Evolutionary conservation across 805 yeast species (phyloP).

Genomic region (Komagataella ulmi): DNA sequence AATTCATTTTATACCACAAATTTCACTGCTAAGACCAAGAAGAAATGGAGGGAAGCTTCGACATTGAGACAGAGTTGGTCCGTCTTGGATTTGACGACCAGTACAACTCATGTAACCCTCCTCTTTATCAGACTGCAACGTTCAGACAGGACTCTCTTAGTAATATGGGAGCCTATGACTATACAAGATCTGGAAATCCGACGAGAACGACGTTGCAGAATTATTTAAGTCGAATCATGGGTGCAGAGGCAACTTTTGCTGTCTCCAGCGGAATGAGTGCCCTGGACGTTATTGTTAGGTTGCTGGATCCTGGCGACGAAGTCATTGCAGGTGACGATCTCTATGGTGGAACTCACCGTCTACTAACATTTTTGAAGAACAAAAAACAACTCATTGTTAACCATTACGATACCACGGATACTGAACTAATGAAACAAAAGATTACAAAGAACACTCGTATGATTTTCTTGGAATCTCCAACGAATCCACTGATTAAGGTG

Average conservation of each 20-base stretch:
- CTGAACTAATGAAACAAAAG: constrained; percentile 42
- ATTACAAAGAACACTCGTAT: constrained; percentile 49
- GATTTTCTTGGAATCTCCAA: constrained; percentile 84
- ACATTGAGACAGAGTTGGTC: constrained; percentile 58
- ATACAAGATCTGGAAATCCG: constrained; percentile 91
- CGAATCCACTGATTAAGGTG: constrained; percentile 85
- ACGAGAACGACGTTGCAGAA: constrained; percentile 72
- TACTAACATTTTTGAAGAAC: constrained; percentile 56
- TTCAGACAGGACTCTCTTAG: constrained; percentile 67
- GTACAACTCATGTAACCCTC: constrained; percentile 71
- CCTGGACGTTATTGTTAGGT: constrained; percentile 68
- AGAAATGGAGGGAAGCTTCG: not conserved
- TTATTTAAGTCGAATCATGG: constrained; percentile 68
- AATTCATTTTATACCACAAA: not conserved
- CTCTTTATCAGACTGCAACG: constrained; percentile 89
- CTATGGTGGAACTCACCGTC: constrained; percentile 88
- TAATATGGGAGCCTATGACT: constrained; percentile 73
- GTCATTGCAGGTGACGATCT: constrained; percentile 91
- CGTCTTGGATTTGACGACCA: constrained; percentile 50
- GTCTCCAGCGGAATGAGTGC: constrained; percentile 92
- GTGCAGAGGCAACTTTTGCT: constrained; percentile 64
- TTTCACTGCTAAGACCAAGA: not conserved
- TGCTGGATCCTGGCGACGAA: constrained; percentile 73
- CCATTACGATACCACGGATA: constrained; percentile 75
- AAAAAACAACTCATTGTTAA: constrained; percentile 52